Conservation (phyloP, 495 filamentous ascomycete genomes). For the Talaromyces thailandensis region DNA sequence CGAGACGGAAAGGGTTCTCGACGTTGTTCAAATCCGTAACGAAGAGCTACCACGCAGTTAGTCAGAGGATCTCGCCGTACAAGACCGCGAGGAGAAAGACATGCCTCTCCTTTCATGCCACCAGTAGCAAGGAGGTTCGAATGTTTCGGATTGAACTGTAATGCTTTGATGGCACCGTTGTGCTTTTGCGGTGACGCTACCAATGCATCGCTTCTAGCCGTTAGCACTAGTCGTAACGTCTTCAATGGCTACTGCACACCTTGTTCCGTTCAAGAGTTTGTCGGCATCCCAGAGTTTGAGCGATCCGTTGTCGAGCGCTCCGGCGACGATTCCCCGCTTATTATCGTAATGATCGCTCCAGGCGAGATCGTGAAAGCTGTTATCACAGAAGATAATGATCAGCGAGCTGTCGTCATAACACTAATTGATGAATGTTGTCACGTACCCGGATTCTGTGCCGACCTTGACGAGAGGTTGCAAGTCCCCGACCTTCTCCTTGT, state of each 20-base stretch:
- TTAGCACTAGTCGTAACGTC: constrained; percentile 13
- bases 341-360: constrained; percentile 77
- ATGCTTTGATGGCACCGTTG: constrained; percentile 81
- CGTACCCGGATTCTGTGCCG: constrained; percentile 81
- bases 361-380: constrained; percentile 91
- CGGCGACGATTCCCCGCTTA: constrained; percentile 80
- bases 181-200: constrained; percentile 90
- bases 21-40: constrained; percentile 90
- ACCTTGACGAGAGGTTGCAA: constrained; percentile 78
- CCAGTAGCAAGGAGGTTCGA: constrained; percentile 87
- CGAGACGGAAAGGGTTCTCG: constrained; percentile 77
- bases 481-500: constrained; percentile 66
- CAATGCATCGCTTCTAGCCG: constrained; percentile 53
- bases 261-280: constrained; percentile 61
- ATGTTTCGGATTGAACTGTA: constrained; percentile 96
- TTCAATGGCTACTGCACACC: constrained; percentile 24
- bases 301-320: constrained; percentile 92
- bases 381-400: constrained; percentile 6
- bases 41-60: constrained; percentile 48
- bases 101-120: constrained; percentile 80
- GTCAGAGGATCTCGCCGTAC: background rate
- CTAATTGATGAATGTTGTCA: background rate
- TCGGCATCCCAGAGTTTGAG: constrained; percentile 92
- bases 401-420: background rate
- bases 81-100: background rate